Base-by-base conservation (phyloP, 345 rosid genomes). In the Citrus reticulata region DNA sequence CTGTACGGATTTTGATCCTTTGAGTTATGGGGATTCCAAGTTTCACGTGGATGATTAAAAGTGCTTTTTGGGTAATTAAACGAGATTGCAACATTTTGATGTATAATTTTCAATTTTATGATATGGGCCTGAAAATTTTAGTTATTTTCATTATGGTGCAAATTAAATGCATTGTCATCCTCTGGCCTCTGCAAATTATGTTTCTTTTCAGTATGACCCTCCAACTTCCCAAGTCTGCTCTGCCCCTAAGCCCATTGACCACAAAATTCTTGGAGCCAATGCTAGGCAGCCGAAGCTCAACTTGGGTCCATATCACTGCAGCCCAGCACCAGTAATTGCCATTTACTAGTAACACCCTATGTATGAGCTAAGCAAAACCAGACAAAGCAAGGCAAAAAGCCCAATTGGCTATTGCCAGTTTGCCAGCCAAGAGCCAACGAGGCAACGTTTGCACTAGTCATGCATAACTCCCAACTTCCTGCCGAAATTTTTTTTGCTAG, bases 1-100 rank as follows among this genome's bases (percentile, higher is more conserved):
- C 3, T 25, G 75, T 76, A 76, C 46, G 75, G 58, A 37, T 37
- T 57, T 78, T 19, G 46, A 49, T 55, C 39, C 46, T 77, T 70
- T 55, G 61, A 71, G 35, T 57, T 16, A 61, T 68, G 27, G 70
- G 25, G 62, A 70, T 49, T 70, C 55, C 75, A 27, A 68, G 67
- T 61, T 67, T 35, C 42, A 9, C 1, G 77, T 20, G 72, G 61
- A 51, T 37, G 34, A 24, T 25, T 54, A 34, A 37, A 17, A 64
- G 22, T 30, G 10, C 9, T 63, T 6, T 63, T 30, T 63, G 35
- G 17, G 34, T 62, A 29, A 25, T 20, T 6, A 20, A 42, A 22
- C n/a, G 30, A 62, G 46, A 49, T 76, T 68, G 25, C 19, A n/a
- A 19, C 70, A 32, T 7, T 65, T 73, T 62, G 64, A 37, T 68